These are phyloP conservation scores for Ceratocystiopsis sp. DNA, from an alignment of 2,329 filamentous ascomycete genomes.

Conservation along the genomic window DNA sequence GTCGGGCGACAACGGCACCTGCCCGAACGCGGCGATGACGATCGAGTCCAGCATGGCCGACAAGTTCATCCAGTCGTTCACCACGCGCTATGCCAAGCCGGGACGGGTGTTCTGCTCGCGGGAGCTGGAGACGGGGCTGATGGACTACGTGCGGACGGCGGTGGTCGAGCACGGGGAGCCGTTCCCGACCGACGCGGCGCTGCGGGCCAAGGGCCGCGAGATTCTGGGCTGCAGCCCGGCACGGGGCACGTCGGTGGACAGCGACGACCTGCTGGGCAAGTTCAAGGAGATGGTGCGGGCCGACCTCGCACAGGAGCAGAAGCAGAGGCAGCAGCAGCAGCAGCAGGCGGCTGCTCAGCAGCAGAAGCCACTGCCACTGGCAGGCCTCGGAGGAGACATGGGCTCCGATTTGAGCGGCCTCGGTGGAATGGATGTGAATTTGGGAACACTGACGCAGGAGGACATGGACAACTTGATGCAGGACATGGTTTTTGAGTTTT, in stretches of 20 bases:
- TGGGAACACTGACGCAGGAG: conserved; percentile 15
- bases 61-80: conserved; percentile 28
- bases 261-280: conserved; percentile 31
- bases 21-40: conserved; percentile 9
- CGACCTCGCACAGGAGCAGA: conserved; percentile 10
- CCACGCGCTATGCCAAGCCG: conserved; percentile 26
- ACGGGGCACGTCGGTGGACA: conserved; percentile 36
- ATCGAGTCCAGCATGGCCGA: conserved; percentile 20
- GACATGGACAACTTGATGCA: conserved; percentile 25
- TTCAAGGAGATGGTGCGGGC: conserved; percentile 31
- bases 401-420: conserved; percentile 9
- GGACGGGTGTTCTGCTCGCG: conserved; percentile 39
- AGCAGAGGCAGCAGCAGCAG: neutral
- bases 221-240: conserved; percentile 23
- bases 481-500: conserved; percentile 26
- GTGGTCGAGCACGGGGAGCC: conserved; percentile 18
- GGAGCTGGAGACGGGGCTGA: conserved; percentile 38
- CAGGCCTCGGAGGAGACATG: neutral
- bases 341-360: neutral
- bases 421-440: conserved; percentile 17
- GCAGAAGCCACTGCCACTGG: neutral
- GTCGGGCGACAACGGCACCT: no score
- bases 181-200: conserved; percentile 30
- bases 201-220: conserved; percentile 29
- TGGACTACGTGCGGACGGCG: conserved; percentile 26